phyloP scores from a whole-genome alignment of 768 basidiomycete species.

The Podaxis sp. region DNA sequence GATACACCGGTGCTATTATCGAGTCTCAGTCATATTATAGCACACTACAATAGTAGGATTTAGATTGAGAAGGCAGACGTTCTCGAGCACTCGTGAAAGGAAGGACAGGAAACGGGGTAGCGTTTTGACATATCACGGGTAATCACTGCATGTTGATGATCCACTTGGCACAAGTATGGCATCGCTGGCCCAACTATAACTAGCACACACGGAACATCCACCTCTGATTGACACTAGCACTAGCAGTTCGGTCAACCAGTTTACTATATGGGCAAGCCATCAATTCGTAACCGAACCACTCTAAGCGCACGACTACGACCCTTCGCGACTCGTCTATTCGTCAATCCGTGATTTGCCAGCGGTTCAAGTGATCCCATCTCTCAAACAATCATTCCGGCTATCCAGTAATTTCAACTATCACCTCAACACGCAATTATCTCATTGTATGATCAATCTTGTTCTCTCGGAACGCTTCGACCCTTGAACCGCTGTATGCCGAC shows the following conservation, averaged over 20 bases:
- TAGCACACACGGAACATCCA: background rate
- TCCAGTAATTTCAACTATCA: background rate
- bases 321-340: background rate
- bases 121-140: background rate
- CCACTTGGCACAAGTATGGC: background rate
- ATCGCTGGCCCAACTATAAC: background rate
- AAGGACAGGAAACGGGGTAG: background rate
- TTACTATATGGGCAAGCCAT: background rate
- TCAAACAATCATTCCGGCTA: conserved; percentile 8
- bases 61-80: background rate
- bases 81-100: background rate
- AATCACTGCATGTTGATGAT: background rate
- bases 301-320: background rate
- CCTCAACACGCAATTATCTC: background rate
- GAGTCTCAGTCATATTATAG: background rate
- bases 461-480: background rate
- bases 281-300: background rate
- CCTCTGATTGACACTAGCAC: background rate
- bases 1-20: too few species aligned
- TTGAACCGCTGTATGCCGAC: background rate
- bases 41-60: background rate
- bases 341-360: conserved; percentile 2
- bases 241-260: background rate
- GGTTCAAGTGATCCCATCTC: background rate
- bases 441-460: conserved; percentile 1